Evolutionary conservation across 176 grass and related monocot genomes (phyloP).

Genomic region (Bonia amplexicaulis): DNA sequence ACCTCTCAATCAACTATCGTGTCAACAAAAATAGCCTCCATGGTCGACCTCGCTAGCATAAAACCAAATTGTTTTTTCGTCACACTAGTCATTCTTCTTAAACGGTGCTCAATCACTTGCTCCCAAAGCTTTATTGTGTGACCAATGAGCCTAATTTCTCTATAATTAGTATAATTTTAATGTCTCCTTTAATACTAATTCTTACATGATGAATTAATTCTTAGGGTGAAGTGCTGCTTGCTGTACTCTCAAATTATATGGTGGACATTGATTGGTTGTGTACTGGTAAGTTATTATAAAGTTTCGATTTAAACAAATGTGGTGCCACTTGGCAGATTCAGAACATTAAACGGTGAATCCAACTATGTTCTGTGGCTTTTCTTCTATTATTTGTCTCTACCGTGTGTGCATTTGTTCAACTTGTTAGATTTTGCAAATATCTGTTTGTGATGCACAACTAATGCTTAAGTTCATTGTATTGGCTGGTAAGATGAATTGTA

Average conservation of each 20-base stretch:
- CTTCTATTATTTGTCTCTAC: neutral
- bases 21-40: no score
- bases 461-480: neutral
- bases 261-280: slow-evolving; percentile 94
- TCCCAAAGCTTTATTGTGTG: no score
- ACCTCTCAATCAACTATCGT: no score
- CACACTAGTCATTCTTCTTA: no score
- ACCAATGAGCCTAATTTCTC: no score
- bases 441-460: neutral
- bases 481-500: neutral
- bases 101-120: no score
- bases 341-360: neutral
- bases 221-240: slow-evolving; percentile 72
- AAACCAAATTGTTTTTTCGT: no score
- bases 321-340: neutral
- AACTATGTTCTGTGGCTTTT: neutral
- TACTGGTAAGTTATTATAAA: slow-evolving; percentile 43
- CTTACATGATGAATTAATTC: slow-evolving; percentile 33
- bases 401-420: neutral
- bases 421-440: neutral
- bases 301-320: neutral
- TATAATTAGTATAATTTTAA: no score
- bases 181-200: neutral
- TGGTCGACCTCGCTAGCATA: no score
- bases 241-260: slow-evolving; percentile 96